phyloP scores from a whole-genome alignment of 495 filamentous ascomycete species.

The Xylaria nigripes region DNA sequence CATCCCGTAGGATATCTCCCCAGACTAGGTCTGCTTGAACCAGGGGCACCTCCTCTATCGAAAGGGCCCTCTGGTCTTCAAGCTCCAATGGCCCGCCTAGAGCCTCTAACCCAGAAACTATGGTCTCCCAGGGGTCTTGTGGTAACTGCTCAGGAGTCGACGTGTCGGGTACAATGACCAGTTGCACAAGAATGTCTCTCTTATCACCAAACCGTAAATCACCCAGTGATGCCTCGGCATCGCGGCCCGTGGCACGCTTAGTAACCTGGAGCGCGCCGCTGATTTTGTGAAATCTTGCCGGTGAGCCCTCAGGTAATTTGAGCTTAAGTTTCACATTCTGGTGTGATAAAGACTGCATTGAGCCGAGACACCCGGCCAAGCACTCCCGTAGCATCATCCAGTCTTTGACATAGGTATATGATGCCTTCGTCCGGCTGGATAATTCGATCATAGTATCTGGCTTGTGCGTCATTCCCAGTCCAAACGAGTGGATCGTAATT shows the following conservation, averaged over 20 bases:
- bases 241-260: constrained; percentile 92
- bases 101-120: constrained; percentile 91
- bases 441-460: constrained; percentile 98
- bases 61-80: constrained; percentile 74
- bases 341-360: constrained; percentile 94
- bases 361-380: constrained; percentile 86
- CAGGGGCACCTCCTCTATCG: constrained; percentile 89
- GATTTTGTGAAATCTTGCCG: constrained; percentile 97
- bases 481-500: constrained; percentile 94
- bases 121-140: constrained; percentile 93
- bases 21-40: constrained; percentile 93
- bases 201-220: constrained; percentile 97
- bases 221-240: constrained; percentile 87
- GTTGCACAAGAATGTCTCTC: constrained; percentile 90
- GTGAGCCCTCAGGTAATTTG: constrained; percentile 88
- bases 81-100: constrained; percentile 84
- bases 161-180: constrained; percentile 86
- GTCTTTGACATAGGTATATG: constrained; percentile 97
- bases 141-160: constrained; percentile 77
- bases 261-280: constrained; percentile 94
- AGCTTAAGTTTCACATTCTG: constrained; percentile 98
- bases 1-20: constrained; percentile 89
- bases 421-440: constrained; percentile 90
- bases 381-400: constrained; percentile 99
- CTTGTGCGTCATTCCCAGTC: constrained; percentile 93